Percentiles rank a stretch among this genome's conserved stretches.
These are phyloP conservation scores for Eimeria acervulina DNA, from an alignment of 169 alveolate genomes.

Conservation along the genomic window DNA sequence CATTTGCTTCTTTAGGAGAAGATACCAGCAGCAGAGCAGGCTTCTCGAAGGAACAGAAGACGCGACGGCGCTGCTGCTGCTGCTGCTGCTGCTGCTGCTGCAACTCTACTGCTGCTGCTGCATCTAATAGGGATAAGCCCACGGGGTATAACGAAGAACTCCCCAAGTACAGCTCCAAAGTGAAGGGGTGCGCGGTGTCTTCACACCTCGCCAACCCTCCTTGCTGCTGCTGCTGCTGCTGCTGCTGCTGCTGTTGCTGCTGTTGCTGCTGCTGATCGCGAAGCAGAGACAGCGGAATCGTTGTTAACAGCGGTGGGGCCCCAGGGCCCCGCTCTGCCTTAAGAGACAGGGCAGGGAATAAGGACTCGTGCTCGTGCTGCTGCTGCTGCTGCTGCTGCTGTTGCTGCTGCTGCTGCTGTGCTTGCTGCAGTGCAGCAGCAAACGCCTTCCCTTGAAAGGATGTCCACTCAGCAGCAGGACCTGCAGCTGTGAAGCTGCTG, in stretches of 20 bases:
- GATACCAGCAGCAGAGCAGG: slow-evolving; percentile 36
- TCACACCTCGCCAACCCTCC: neutral
- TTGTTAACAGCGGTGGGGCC: neutral
- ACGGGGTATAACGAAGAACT: slow-evolving; percentile 7
- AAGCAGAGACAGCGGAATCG: slow-evolving; percentile 20
- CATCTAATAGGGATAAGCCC: neutral
- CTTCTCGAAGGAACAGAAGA: neutral
- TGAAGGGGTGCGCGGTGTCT: neutral
- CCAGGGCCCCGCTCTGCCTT: neutral
- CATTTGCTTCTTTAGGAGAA: neutral
- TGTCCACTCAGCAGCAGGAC: slow-evolving; percentile 44
- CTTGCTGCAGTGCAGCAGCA: slow-evolving; percentile 24
- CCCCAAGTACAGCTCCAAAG: neutral
- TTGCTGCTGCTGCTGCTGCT: slow-evolving; percentile 47
- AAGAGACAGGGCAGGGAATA: slow-evolving; percentile 27
- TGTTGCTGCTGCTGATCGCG: slow-evolving; percentile 47
- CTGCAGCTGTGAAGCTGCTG: slow-evolving; percentile 7
- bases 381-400: neutral
- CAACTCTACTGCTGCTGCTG: neutral
- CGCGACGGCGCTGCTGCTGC: neutral
- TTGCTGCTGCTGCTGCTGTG: slow-evolving; percentile 1
- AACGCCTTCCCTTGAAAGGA: neutral
- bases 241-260: slow-evolving; percentile 54
- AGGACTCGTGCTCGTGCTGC: neutral
- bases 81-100: slow-evolving; percentile 48